Base-by-base conservation (phyloP, 2,329 filamentous ascomycete species). In the Cladosporium sp. region DNA sequence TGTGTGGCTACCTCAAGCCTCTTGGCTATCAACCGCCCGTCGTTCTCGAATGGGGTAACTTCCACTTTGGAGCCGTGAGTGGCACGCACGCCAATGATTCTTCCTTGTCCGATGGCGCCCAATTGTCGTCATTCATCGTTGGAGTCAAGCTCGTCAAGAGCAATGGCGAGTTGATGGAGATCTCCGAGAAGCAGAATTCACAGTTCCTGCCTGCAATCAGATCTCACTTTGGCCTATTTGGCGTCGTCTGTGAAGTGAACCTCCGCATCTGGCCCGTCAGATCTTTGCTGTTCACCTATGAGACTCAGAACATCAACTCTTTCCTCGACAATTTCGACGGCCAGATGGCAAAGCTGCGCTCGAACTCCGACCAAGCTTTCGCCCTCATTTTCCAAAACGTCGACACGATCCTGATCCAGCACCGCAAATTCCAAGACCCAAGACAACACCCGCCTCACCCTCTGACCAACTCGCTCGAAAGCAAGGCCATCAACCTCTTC, bases 31-130 rank as follows among this genome's bases (percentile, higher is more conserved):
- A 62, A 34, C 42, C 50, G 14, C 54, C 60, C 7, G 60, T 62
- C 12, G 54, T 60, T 3, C 59, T 62, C 4, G 60, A 62, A 37
- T 60, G 45, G 14, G 60, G 60, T n/a, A 58, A 62, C 34, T 62
- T 62, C 30, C 37, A 60, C 8, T 60, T 59, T 8, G 59, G 59
- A 11, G 55, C 59, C 1, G 45, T 59, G 11, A 52, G 43, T 5
- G 59, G 59, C 4, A 60, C 59, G 4, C 47, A 55, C 8, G 59
- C 59, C 4, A 60, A 60, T 25, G 55, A 60, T 12, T 52, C 54
- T 20, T 58, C 59, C 7, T 15, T 60, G 15, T 34, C 55, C 34
- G 42, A 51, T 17, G 42, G 42, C 17, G 55, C 49, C 0, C 59
- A 60, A 14, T 25, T 59, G 22, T 54, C 59, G 9, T 60, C 55